Conservation (phyloP, 1,284 basidiomycete species). For the Microbotryum scabiosae region DNA sequence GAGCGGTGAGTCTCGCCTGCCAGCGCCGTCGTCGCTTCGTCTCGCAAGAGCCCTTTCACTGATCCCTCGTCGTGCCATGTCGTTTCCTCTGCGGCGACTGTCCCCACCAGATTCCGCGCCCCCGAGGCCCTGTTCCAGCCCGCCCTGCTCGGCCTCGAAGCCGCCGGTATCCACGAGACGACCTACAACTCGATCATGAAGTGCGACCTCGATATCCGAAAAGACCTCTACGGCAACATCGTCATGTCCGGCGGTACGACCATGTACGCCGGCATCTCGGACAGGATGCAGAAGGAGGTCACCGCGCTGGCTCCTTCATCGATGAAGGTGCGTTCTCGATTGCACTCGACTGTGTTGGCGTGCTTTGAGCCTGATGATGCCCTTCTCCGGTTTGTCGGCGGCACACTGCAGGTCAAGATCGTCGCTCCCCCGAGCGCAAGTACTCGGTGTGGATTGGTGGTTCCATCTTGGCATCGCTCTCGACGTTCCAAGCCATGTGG, state of each 20-base stretch:
- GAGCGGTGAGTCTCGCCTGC: slow-evolving; percentile 54
- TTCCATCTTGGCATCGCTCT: slow-evolving; percentile 89
- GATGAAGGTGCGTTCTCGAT: slow-evolving; percentile 63
- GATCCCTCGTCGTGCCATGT: neutral
- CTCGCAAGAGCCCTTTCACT: neutral
- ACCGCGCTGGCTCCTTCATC: slow-evolving; percentile 67
- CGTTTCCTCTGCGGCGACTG: neutral
- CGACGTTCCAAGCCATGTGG: slow-evolving; percentile 80
- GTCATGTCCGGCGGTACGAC: slow-evolving; percentile 93
- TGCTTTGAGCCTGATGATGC: slow-evolving; percentile 38
- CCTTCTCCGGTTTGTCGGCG: neutral
- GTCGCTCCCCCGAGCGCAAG: slow-evolving; percentile 86
- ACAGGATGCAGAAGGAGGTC: slow-evolving; percentile 98
- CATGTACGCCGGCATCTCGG: slow-evolving; percentile 94
- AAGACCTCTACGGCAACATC: slow-evolving; percentile 86
- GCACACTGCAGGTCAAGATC: slow-evolving; percentile 52
- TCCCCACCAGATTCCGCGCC: slow-evolving; percentile 66
- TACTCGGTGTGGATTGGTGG: slow-evolving; percentile 90
- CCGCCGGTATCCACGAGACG: slow-evolving; percentile 90
- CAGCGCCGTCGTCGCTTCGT: too few relatives aligned
- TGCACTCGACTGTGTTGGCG: slow-evolving; percentile 24
- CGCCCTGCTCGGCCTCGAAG: slow-evolving; percentile 82
- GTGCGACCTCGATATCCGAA: slow-evolving; percentile 58
- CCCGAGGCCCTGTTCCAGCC: slow-evolving; percentile 98
- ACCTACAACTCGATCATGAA: slow-evolving; percentile 81